Evolutionary conservation across 352 stramenopile genomes (phyloP), one percentile per base, ranked within the genome.

Genomic region (Phytophthora palmivora): DNA sequence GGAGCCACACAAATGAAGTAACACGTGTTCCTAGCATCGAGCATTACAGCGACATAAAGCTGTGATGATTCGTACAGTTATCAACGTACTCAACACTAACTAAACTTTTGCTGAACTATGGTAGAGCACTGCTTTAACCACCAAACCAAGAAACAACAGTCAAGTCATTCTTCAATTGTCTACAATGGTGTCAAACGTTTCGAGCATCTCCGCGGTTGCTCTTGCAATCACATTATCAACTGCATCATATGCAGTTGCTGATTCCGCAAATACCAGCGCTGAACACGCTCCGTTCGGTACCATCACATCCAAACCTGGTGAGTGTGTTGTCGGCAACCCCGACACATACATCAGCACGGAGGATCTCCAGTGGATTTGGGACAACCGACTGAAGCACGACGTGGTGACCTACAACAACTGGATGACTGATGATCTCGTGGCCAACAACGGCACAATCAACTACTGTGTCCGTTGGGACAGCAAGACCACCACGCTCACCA

Each of bases 391-490:
- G n/a, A 21, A 43, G 10, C 24, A 14, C 4, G 47, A 64, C 0
- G 56, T 48, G 16, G 18, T 5, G 18, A 2, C 21, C 4, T 46
- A 46, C 26, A 52, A 66, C 19, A 59, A 66, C 39, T 66, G 39
- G 32, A 59, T 66, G 32, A 53, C 70, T 21, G 67, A 82, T 59
- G 70, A 82, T 48, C 46, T 82, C 52, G 57, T 63, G 32, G 41
- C 21, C 21, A 72, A 71, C 48, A 71, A 67, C 6, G 63, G 63
- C 2, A 45, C 67, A 9, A 38, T 82, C 21, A 75, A 63, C 63
- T 79, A 82, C 58, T 82, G 73, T 53, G 18, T 82, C 5, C 73
- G 70, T 14, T 82, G 73, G 62, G 70, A 82, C 52, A 77, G 62
- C 44, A 77, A 58, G 39, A 71, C 52, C 6, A 57, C 72, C 22